These are phyloP conservation scores for Chaetomium olivaceum DNA, from an alignment of 2,329 filamentous ascomycete species.

Conservation along the genomic window DNA sequence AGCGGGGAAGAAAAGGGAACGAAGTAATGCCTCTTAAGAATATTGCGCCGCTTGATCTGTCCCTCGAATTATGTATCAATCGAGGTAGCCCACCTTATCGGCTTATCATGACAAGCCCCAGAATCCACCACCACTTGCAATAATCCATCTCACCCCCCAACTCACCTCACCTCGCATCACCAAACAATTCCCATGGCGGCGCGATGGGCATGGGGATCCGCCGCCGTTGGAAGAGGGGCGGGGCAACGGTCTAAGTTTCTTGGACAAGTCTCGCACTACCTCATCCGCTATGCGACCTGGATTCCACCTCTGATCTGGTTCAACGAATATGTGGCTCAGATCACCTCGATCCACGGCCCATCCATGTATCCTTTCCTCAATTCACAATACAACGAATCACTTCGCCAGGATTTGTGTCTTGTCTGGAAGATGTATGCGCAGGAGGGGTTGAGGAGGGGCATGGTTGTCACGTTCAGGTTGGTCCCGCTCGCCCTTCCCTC, in stretches of 20 bases:
- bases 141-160: neutral
- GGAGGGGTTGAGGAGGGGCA: slow-evolving; percentile 64
- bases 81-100: slow-evolving; percentile 12
- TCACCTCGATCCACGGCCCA: slow-evolving; percentile 58
- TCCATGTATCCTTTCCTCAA: slow-evolving; percentile 83
- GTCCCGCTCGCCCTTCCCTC: neutral
- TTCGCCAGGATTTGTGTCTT: slow-evolving; percentile 56
- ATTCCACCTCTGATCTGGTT: slow-evolving; percentile 63
- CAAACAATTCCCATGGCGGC: slow-evolving; percentile 19
- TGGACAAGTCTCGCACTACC: slow-evolving; percentile 46
- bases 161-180: neutral
- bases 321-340: slow-evolving; percentile 60
- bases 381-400: slow-evolving; percentile 59
- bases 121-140: slow-evolving; percentile 8
- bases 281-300: slow-evolving; percentile 60
- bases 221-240: slow-evolving; percentile 3
- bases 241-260: slow-evolving; percentile 29
- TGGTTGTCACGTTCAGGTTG: slow-evolving; percentile 71
- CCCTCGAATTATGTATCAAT: slow-evolving; percentile 19
- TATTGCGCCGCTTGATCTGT: neutral
- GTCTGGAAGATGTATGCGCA: slow-evolving; percentile 61
- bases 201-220: slow-evolving; percentile 21
- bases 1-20: slow-evolving; percentile 18
- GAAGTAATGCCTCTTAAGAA: slow-evolving; percentile 11
- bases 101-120: slow-evolving; percentile 4